These are phyloP conservation scores for Papilionanthe hybrid DNA, from an alignment of 116 monocot genomes.

Conservation along the genomic window DNA sequence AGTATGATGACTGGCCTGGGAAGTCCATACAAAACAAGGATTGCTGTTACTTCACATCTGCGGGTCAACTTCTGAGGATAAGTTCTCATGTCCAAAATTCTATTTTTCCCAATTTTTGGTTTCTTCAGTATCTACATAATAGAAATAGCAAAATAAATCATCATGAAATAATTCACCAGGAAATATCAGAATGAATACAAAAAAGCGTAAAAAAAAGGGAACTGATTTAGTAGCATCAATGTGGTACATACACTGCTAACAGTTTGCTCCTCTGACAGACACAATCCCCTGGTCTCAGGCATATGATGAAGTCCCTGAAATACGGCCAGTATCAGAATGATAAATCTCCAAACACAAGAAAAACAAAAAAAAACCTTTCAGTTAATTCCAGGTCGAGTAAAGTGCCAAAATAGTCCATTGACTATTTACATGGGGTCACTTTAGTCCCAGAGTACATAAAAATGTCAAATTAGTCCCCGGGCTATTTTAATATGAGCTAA, in stretches of 20 bases:
- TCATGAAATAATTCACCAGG: not conserved
- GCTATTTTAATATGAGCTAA: no score
- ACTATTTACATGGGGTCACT: no score
- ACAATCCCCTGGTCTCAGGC: constrained; percentile 93
- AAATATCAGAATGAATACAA: constrained; percentile 1
- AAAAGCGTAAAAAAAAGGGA: not conserved
- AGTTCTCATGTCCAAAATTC: constrained; percentile 82
- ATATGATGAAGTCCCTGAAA: constrained; percentile 75
- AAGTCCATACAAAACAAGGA: constrained; percentile 90
- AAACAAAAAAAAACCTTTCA: not conserved
- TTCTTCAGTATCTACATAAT: constrained; percentile 56
- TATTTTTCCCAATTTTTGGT: constrained; percentile 71
- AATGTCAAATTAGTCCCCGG: no score
- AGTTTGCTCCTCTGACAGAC: constrained; percentile 90
- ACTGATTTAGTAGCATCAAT: not conserved
- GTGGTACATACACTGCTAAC: constrained; percentile 72
- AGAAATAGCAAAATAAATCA: not conserved
- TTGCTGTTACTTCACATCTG: constrained; percentile 91
- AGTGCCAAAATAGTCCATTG: no score
- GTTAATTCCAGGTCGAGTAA: not conserved
- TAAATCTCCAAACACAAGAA: not conserved
- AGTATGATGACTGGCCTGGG: constrained; percentile 51
- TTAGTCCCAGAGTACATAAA: no score
- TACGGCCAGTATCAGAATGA: not conserved
- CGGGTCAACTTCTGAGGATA: constrained; percentile 70